Percentiles rank a stretch among this genome's conserved stretches.
Conservation (phyloP, 2,329 filamentous ascomycete species). For the Fusarium denticulatum region DNA sequence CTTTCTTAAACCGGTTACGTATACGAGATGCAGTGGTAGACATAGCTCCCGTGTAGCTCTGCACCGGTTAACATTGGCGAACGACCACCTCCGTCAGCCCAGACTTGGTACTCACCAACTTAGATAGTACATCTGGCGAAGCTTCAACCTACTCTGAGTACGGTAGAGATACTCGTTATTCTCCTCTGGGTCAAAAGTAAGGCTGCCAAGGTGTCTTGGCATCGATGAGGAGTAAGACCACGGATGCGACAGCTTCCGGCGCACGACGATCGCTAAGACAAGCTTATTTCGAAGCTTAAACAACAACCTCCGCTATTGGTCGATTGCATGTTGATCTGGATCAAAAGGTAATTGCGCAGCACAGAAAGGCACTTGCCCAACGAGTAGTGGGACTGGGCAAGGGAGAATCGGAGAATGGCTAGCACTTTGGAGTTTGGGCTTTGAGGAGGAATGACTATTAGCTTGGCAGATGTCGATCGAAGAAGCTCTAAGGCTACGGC, state of each 20-base stretch:
- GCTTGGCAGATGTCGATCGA: slow-evolving; percentile 37
- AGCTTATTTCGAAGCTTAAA: slow-evolving; percentile 44
- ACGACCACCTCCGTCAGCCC: slow-evolving; percentile 19
- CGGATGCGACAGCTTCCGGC: slow-evolving; percentile 28
- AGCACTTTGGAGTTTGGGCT: neutral
- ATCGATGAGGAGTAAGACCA: neutral
- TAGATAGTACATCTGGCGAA: neutral
- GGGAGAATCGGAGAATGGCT: neutral
- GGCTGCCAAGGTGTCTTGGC: slow-evolving; percentile 9
- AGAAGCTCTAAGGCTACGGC: slow-evolving; percentile 12
- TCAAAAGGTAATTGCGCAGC: slow-evolving; percentile 3
- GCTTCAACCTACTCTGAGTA: neutral
- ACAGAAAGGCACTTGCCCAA: neutral
- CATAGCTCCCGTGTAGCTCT: neutral
- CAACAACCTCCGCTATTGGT: neutral
- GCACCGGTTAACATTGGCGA: neutral
- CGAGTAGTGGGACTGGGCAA: neutral
- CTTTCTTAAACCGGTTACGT: neutral
- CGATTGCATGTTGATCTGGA: neutral
- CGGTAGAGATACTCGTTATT: neutral
- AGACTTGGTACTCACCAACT: neutral
- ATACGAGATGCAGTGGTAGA: neutral
- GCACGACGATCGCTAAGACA: slow-evolving; percentile 28
- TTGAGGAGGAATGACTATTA: slow-evolving; percentile 13
- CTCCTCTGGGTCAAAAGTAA: neutral